phyloP scores from a whole-genome alignment of 2,329 filamentous ascomycete genomes.

The Exserohilum rostratum region DNA sequence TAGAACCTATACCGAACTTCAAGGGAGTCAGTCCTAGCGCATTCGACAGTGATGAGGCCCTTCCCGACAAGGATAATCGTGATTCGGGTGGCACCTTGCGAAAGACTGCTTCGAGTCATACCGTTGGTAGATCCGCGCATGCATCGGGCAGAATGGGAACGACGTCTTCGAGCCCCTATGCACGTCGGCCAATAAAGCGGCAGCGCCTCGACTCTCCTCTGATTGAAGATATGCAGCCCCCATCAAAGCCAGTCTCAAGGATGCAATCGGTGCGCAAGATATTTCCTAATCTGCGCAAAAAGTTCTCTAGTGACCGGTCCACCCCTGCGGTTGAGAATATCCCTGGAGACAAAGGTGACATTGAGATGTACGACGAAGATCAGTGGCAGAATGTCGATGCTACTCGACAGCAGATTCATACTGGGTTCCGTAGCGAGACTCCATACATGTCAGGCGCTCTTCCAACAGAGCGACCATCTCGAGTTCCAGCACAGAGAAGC shows the following conservation, averaged over 20 bases:
- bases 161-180: conserved; percentile 15
- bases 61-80: not conserved
- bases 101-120: conserved; percentile 33
- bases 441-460: conserved; percentile 36
- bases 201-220: conserved; percentile 41
- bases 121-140: conserved; percentile 30
- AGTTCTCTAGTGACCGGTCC: conserved; percentile 18
- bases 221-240: conserved; percentile 48
- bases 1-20: conserved; percentile 36
- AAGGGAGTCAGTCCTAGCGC: conserved; percentile 9
- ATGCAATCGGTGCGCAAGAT: conserved; percentile 38
- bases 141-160: conserved; percentile 12
- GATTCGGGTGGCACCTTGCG: conserved; percentile 6
- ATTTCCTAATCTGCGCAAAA: conserved; percentile 32
- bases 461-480: conserved; percentile 16
- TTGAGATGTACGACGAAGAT: conserved; percentile 21
- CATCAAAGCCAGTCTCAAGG: conserved; percentile 32
- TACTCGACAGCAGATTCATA: not conserved
- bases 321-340: conserved; percentile 1
- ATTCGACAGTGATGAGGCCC: conserved; percentile 18
- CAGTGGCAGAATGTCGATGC: conserved; percentile 12
- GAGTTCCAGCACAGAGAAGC: conserved; percentile 1
- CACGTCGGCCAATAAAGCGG: conserved; percentile 36
- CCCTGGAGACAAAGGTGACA: conserved; percentile 1
- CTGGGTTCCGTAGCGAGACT: conserved; percentile 9